These are phyloP conservation scores for Acer campestre DNA, from an alignment of 345 rosid species.

Conservation along the genomic window DNA sequence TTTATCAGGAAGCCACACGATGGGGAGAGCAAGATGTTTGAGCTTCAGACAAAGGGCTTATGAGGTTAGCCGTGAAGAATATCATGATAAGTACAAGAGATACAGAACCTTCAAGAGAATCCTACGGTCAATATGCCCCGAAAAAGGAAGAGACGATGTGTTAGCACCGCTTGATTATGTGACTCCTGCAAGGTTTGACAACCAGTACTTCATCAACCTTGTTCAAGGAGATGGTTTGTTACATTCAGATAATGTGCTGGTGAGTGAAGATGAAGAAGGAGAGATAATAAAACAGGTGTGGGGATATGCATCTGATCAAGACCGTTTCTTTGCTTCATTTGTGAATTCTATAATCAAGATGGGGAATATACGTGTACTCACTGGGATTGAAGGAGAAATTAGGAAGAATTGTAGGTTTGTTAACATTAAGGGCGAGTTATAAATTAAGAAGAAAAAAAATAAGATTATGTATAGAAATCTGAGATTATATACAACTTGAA, in stretches of 20 bases:
- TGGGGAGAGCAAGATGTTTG: conserved; percentile 74
- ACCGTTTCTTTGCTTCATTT: conserved; percentile 53
- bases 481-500: no score
- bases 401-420: conserved; percentile 63
- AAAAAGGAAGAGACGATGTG: conserved; percentile 46
- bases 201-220: conserved; percentile 62
- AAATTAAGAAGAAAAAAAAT: no score
- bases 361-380: conserved; percentile 67
- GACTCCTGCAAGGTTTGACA: conserved; percentile 71
- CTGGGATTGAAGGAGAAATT: conserved; percentile 51
- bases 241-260: conserved; percentile 58
- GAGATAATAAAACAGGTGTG: conserved; percentile 43
- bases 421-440: conserved; percentile 17
- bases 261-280: conserved; percentile 52
- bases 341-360: conserved; percentile 63
- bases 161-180: conserved; percentile 55
- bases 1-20: conserved; percentile 75
- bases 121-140: conserved; percentile 59
- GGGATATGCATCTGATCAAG: conserved; percentile 54
- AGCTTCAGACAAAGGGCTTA: conserved; percentile 67
- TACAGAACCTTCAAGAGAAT: conserved; percentile 48
- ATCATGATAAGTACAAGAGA: conserved; percentile 52
- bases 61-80: conserved; percentile 36
- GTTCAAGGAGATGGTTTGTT: conserved; percentile 65
- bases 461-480: no score